These are phyloP conservation scores for Candida germanica DNA, from an alignment of 805 yeast species.

Conservation along the genomic window DNA sequence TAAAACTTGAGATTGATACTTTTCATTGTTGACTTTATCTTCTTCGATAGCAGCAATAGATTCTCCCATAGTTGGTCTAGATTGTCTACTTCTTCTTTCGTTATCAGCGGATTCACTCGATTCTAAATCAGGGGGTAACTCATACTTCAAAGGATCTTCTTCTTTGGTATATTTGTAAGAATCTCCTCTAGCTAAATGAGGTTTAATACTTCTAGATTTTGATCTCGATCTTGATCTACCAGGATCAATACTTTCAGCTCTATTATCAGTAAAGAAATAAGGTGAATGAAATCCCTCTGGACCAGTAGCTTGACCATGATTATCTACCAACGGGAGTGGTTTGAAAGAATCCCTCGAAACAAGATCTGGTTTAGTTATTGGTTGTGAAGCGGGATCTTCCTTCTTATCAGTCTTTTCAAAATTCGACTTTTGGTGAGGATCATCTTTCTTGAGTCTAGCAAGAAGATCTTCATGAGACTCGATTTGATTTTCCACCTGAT, in stretches of 20 bases:
- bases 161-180: conserved; percentile 60
- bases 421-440: conserved; percentile 23
- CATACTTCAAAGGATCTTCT: conserved; percentile 43
- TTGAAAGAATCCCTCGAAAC: neutral
- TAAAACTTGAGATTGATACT: conserved; percentile 14
- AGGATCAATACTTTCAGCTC: conserved; percentile 24
- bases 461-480: conserved; percentile 34
- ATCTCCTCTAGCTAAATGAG: conserved; percentile 76
- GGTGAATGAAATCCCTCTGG: conserved; percentile 31
- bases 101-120: conserved; percentile 28
- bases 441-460: conserved; percentile 33
- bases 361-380: neutral
- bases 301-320: conserved; percentile 1
- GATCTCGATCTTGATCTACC: conserved; percentile 19
- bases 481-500: conserved; percentile 40
- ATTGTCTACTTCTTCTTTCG: conserved; percentile 35
- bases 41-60: conserved; percentile 43
- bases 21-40: conserved; percentile 16
- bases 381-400: conserved; percentile 4
- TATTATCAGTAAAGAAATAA: conserved; percentile 28
- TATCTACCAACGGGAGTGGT: conserved; percentile 12
- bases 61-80: conserved; percentile 44
- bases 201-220: conserved; percentile 25
- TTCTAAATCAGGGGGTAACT: conserved; percentile 38
- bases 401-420: conserved; percentile 5